Base-by-base conservation (phyloP, 148 eudicot genomes). In the Rhododendron simsii region DNA sequence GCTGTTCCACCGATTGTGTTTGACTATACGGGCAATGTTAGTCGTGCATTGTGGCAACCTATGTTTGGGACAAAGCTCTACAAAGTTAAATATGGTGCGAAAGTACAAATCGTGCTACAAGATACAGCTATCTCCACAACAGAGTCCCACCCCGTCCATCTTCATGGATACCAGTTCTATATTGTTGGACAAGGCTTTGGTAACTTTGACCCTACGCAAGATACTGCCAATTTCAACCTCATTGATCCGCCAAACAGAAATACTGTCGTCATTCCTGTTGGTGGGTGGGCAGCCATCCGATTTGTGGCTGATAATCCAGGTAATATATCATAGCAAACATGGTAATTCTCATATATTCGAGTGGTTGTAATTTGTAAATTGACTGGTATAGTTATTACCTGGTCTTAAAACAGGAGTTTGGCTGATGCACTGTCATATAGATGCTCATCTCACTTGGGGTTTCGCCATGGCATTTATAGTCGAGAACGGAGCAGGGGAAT, bases 241-340 rank as follows among this genome's bases (percentile, higher is more conserved):
- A 79, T 91, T 48, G 98, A 96, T 78, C 99, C 98, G 53, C 99
- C 98, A 69, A 87, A 74, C 45, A 91, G 99, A 74, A 95, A 96
- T 84, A 96, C 99, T 23, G 88, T 96, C 20, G 93, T 94, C 84
- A 93, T 96, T 23, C 94, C 97, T 39, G 96, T 92, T 41, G 99
- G 98, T 1, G 99, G 99, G 84, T 96, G 98, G 99, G 93, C 94
- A 20, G 98, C 91, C 86, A 96, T 96, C 55, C 96, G 99, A 51
- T 96, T 94, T 71, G 91, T 92, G 69, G 99, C 97, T 30, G 96
- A 95, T 90, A 95, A 96, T 88, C 99, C 99, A 91, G 99, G 99
- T 95, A 91, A 93, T 92, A 84, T 63, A 85, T 84, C 78, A 48
- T 83, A 51, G 55, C 3, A n/a, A 48, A 35, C 45, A 80, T 14